Evolutionary conservation across 805 yeast genomes (phyloP), one percentile per base, ranked within the genome.

Genomic region (Candida gorgasii): DNA sequence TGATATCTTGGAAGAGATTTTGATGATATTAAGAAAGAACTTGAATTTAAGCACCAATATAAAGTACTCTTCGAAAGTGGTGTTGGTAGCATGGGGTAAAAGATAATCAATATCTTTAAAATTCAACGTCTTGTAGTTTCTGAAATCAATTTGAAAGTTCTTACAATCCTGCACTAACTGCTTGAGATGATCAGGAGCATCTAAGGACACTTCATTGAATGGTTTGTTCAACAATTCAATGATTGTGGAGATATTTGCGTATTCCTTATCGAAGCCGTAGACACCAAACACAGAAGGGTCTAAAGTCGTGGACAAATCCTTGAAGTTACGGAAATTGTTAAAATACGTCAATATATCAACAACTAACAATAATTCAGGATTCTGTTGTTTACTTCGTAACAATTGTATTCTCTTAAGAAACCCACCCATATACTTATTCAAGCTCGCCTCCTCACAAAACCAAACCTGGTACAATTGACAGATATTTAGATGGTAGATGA

Each of bases 1-100:
- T 3, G 47, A 35, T 17, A 49, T 49, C 30, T 42, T 44, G 6
- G 44, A 38, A 2, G 46, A 38, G 14, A 46, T 43, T n/a, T 37
- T 42, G 35, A 49, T 40, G 14, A 49, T 9, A 34, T 40, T 46
- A n/a, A 49, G 35, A 27, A 49, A 49, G 33, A 38, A 37, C 18
- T 49, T 49, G 36, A 42, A 44, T 23, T 43, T 46, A 7, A 49
- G 18, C 12, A 35, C 27, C 35, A 30, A 27, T 16, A 20, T 19
- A 19, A 49, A 44, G 26, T 49, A 49, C 9, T 37, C 27, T 9
- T 38, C 34, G 34, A 49, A 49, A 2, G 38, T 22, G 8, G 26
- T 36, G n/a, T 42, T 46, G 2, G n/a, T 19, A 1, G 40, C 43
- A 15, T 3, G 13, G 7, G 50, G 50, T 12, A 43, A 23, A 6